Percentiles rank a stretch among this genome's conserved stretches.
Evolutionary conservation across 2,329 filamentous ascomycete genomes (phyloP).

Genomic region (Alternaria hordeiaustralica): DNA sequence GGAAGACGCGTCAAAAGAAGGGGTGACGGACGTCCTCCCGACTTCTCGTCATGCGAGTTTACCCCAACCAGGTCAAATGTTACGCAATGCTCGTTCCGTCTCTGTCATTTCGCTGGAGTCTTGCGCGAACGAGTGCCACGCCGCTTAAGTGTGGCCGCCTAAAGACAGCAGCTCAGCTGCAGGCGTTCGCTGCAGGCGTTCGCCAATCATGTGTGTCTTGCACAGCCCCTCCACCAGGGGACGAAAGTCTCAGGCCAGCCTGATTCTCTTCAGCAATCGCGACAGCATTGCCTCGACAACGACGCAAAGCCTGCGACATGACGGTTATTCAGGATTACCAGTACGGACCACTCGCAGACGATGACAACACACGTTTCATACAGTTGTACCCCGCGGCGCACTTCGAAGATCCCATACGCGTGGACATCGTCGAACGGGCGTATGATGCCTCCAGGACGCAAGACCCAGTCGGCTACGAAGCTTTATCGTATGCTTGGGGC

Average conservation of each 20-base stretch:
- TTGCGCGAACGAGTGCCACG: neutral
- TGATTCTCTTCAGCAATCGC: neutral
- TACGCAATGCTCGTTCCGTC: neutral
- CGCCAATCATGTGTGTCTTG: neutral
- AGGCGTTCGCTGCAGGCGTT: neutral
- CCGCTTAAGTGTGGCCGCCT: neutral
- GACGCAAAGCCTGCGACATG: neutral
- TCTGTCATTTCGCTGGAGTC: neutral
- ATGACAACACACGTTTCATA: neutral
- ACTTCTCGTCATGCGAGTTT: neutral
- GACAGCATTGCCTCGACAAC: neutral
- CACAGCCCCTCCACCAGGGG: neutral
- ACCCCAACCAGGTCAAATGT: neutral
- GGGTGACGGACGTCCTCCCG: neutral
- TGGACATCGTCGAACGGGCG: neutral
- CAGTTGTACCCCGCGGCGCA: neutral
- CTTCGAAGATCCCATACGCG: neutral
- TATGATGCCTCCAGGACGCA: neutral
- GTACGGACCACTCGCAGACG: neutral
- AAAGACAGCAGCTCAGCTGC: neutral
- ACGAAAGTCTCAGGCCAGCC: neutral
- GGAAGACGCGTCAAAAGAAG: neutral
- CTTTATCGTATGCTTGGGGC: neutral
- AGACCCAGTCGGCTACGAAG: neutral
- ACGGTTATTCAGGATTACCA: neutral